Evolutionary conservation across 805 yeast species (phyloP).

Genomic region (Barnettozyma populi): DNA sequence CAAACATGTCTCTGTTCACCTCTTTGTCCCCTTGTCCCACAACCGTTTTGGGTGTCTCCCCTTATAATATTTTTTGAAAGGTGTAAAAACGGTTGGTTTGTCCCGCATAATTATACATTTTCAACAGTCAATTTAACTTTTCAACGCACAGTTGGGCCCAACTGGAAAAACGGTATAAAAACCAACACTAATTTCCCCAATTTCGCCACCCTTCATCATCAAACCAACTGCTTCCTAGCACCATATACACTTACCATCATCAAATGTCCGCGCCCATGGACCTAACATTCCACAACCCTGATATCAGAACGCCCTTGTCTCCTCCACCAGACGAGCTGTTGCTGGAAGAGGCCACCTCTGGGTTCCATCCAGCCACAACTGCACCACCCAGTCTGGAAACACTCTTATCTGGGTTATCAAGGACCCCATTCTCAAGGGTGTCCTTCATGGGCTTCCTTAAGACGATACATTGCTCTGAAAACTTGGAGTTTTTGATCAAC

Average conservation of each 20-base stretch:
- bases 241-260: neutral
- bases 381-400: slow-evolving; percentile 21
- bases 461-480: slow-evolving; percentile 23
- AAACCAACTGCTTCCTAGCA: neutral
- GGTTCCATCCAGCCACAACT: neutral
- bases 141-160: neutral
- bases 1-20: neutral
- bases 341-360: neutral
- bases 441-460: slow-evolving; percentile 22
- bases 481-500: slow-evolving; percentile 22
- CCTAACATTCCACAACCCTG: slow-evolving; percentile 3
- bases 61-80: neutral
- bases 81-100: neutral
- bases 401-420: slow-evolving; percentile 19
- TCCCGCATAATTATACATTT: neutral
- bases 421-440: slow-evolving; percentile 24
- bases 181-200: neutral
- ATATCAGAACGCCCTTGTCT: slow-evolving; percentile 14
- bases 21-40: neutral
- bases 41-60: neutral
- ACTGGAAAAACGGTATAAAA: neutral
- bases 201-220: neutral
- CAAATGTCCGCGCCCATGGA: slow-evolving; percentile 1
- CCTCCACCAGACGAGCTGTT: slow-evolving; percentile 12
- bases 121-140: too few species aligned